phyloP scores from a whole-genome alignment of 2,329 filamentous ascomycete species.

The Beauveria rudraprayagi region DNA sequence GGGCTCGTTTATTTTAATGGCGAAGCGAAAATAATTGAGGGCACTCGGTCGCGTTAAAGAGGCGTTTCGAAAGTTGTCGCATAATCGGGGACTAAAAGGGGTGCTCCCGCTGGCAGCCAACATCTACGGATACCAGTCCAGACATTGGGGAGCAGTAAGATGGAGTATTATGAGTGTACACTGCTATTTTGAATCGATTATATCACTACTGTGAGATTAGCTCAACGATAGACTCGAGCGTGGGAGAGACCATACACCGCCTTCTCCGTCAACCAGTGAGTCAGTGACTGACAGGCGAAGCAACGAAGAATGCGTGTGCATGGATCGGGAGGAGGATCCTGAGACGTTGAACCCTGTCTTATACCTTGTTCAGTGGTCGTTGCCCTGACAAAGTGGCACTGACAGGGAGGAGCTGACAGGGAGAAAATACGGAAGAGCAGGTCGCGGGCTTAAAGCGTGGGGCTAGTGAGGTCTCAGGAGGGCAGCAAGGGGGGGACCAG shows the following conservation, averaged over 20 bases:
- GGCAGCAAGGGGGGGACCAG: background rate
- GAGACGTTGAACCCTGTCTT: background rate
- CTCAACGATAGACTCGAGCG: background rate
- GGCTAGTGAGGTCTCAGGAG: conserved; percentile 10
- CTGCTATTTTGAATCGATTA: background rate
- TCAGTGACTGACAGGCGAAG: background rate
- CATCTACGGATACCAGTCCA: background rate
- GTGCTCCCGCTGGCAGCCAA: background rate
- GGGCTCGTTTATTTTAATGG: conserved; percentile 53
- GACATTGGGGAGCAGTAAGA: background rate
- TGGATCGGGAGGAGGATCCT: background rate
- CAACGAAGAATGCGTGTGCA: background rate
- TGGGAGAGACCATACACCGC: background rate
- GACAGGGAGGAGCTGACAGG: conserved; percentile 12
- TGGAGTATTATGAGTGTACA: background rate
- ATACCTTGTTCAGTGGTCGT: conserved; percentile 15
- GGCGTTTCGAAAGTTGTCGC: conserved; percentile 2
- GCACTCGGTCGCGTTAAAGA: background rate
- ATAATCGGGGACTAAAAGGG: background rate
- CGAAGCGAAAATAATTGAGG: conserved; percentile 28
- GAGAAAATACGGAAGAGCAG: background rate
- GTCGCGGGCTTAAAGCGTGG: background rate
- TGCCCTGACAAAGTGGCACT: conserved; percentile 27
- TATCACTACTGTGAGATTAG: background rate
- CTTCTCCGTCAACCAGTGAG: background rate